Base-by-base conservation (phyloP, 352 stramenopile genomes). In the Phytophthora chlamydospora region DNA sequence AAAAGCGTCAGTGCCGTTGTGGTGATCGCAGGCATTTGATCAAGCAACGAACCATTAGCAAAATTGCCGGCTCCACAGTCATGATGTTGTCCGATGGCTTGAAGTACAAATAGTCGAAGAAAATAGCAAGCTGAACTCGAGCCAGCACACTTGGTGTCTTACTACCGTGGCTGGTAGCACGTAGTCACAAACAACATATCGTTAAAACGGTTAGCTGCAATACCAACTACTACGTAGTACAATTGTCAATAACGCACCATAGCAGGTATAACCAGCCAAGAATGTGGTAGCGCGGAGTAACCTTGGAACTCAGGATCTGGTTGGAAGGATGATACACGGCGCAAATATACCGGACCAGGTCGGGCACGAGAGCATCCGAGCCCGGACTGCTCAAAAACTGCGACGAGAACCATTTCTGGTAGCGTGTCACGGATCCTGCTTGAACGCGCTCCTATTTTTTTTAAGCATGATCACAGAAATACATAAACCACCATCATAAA, bases 81-180 rank as follows among this genome's bases (percentile, higher is more conserved):
- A 93, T 93, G 39, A 95, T 85, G 68, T 88, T 91, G 64, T 93
- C 84, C 4, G 66, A 81, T 7, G 76, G 60, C 48, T 89, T 90
- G 58, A 93, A 95, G 60, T 95, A 93, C 32, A 95, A 60, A 62
- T 88, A 95, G 54, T 95, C 86, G 36, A 95, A 93, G 61, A 93
- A 95, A 81, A 95, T 95, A 12, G 86, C 83, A 40, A 93, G 73
- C 50, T 93, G 83, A 27, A 91, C 84, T 40, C 86, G 81, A 24
- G 85, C 81, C 17, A 93, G 66, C 14, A 88, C 76, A 31, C 65
- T 82, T 46, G 80, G 81, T 36, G 69, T 89, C 56, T 93, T 93
- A 68, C 85, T 95, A 41, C 58, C 64, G 43, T 80, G 72, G 16
- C 72, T 80, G 39, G 47, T 12, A 21, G 31, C 1, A 64, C 39